Evolutionary conservation across 2,329 filamentous ascomycete species (phyloP), one percentile per base, ranked within the genome.

Genomic region (Dactylellina haptotyla): DNA sequence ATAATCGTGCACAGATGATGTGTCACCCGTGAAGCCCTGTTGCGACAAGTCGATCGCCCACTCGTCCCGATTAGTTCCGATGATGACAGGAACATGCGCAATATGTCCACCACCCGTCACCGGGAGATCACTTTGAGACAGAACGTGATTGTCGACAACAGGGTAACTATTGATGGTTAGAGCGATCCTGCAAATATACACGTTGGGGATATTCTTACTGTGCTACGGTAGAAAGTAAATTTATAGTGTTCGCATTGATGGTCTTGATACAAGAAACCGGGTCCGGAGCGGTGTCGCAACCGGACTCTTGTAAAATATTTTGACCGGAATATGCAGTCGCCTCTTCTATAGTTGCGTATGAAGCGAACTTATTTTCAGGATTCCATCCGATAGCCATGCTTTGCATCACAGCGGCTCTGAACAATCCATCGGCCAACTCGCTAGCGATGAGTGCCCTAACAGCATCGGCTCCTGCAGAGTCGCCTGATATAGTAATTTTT

Each of bases 401-500:
- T 54, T 64, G 25, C 9, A 64, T 5, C 9, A 64, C 56, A 23
- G 34, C 48, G 4, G 34, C 61, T 8, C 1, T 2, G 23, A 56
- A 64, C 14, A 63, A 25, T 1, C 58, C 45, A 23, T 53, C 5
- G 12, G 45, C 58, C 6, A 25, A 28, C 14, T 30, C 16, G 23
- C 32, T 43, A 4, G 32, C 32, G 12, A 63, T 43, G 26, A 63
- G 14, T 18, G 59, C 34, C 26, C 45, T 53, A 26, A 87, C 82
- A 6, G 81, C 83, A 51, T 82, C 82, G 45, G 80, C 84, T 8
- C 85, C 85, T 0, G 85, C 84, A 1, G 82, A 84, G 79, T 87
- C 84, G 88, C 89, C 84, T 1, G 87, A 86, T 57, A 89, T 77
- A 1, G 87, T 89, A 25, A 90, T 83, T 71, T 85, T 84, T 14